Evolutionary conservation across 1,139 yeast genomes (phyloP).

Genomic region (Scheffersomyces lignicola): DNA sequence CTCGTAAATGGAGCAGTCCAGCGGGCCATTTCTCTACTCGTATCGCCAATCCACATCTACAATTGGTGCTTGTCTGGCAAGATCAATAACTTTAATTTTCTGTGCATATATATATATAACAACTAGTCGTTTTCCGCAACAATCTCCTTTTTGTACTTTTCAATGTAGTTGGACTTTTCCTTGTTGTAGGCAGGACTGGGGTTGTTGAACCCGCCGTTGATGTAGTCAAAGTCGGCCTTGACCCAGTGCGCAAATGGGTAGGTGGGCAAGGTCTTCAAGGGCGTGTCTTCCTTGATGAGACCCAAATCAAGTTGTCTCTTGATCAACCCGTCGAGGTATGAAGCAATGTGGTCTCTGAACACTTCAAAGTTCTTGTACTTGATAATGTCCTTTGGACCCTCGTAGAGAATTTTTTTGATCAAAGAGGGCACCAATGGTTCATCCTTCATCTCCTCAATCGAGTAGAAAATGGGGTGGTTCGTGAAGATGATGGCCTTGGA

Average conservation of each 20-base stretch:
- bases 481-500: conserved; percentile 53
- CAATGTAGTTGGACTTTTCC: conserved; percentile 16
- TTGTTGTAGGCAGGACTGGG: conserved; percentile 32
- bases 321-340: conserved; percentile 57
- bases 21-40: no score
- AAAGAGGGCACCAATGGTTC: conserved; percentile 74
- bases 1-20: no score
- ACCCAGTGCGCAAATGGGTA: conserved; percentile 63
- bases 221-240: conserved; percentile 38
- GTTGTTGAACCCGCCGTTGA: conserved; percentile 53
- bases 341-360: conserved; percentile 58
- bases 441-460: conserved; percentile 74
- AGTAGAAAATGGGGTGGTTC: conserved; percentile 69
- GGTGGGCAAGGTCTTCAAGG: conserved; percentile 57
- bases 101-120: background rate
- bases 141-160: conserved; percentile 20
- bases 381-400: conserved; percentile 65
- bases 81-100: no score
- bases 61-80: no score
- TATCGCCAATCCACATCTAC: no score
- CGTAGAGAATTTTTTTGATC: conserved; percentile 58
- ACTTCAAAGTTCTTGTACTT: conserved; percentile 61
- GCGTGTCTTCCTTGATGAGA: conserved; percentile 54
- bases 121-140: conserved; percentile 17
- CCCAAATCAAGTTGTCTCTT: conserved; percentile 59